Percentiles rank a stretch among this genome's conserved stretches.
phyloP scores from a whole-genome alignment of 1,139 yeast genomes.

The Candida labiduridarum region DNA sequence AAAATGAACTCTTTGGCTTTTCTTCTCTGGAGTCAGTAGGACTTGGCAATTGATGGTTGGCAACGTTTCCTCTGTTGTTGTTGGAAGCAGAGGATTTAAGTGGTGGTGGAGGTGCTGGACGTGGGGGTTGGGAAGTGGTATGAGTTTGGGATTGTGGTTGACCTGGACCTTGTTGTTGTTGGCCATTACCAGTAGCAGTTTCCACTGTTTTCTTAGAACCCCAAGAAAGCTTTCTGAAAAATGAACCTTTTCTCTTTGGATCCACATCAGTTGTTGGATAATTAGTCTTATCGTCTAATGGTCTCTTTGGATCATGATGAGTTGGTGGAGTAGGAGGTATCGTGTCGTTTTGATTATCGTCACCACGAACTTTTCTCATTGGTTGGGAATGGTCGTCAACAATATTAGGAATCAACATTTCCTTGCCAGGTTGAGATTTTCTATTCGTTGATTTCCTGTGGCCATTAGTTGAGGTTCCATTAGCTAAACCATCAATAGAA shows the following conservation, averaged over 20 bases:
- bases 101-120: neutral
- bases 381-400: slow-evolving; percentile 19
- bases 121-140: neutral
- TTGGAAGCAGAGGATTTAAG: neutral
- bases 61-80: neutral
- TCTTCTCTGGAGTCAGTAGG: slow-evolving; percentile 42
- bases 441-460: slow-evolving; percentile 20
- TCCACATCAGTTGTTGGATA: slow-evolving; percentile 18
- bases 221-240: slow-evolving; percentile 68
- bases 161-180: neutral
- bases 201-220: slow-evolving; percentile 45
- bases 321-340: slow-evolving; percentile 24
- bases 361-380: slow-evolving; percentile 30
- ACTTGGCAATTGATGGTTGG: slow-evolving; percentile 34
- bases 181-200: neutral
- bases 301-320: slow-evolving; percentile 22
- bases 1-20: slow-evolving; percentile 33
- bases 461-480: slow-evolving; percentile 11
- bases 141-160: slow-evolving; percentile 9
- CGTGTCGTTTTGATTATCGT: slow-evolving; percentile 18
- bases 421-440: slow-evolving; percentile 38
- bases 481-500: slow-evolving; percentile 17
- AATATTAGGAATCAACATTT: slow-evolving; percentile 40
- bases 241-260: slow-evolving; percentile 45
- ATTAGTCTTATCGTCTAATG: slow-evolving; percentile 38